Conservation (phyloP, 2,329 filamentous ascomycete genomes). For the Fonsecaea monophora region DNA sequence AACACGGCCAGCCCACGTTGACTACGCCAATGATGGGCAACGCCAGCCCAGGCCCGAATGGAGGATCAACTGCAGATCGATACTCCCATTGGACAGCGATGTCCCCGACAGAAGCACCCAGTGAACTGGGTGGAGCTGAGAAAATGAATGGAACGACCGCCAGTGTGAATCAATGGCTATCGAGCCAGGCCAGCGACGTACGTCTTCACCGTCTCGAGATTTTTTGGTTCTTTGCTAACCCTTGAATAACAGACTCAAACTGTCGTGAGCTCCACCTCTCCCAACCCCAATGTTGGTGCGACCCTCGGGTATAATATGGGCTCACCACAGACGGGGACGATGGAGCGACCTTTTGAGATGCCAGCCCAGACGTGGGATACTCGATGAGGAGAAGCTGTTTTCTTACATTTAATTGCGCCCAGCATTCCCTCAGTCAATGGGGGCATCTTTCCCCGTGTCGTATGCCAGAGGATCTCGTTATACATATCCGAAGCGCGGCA, state of each 20-base stretch:
- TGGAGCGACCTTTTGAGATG: slow-evolving; percentile 35
- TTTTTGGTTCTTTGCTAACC: slow-evolving; percentile 12
- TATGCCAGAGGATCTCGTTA: not conserved
- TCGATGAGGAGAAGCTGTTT: slow-evolving; percentile 10
- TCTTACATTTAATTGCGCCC: not conserved
- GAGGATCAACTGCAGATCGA: slow-evolving; percentile 20
- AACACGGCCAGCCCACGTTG: slow-evolving; percentile 16
- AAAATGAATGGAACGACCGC: slow-evolving; percentile 21
- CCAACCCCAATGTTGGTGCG: slow-evolving; percentile 20
- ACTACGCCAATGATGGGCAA: slow-evolving; percentile 17
- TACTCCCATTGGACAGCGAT: slow-evolving; percentile 35
- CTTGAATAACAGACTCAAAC: slow-evolving; percentile 17
- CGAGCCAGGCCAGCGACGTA: slow-evolving; percentile 35
- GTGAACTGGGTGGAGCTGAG: slow-evolving; percentile 27
- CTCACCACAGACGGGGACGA: slow-evolving; percentile 19
- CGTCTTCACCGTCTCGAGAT: slow-evolving; percentile 9
- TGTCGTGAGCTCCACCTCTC: slow-evolving; percentile 23
- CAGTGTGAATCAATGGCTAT: slow-evolving; percentile 36
- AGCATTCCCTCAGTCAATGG: too few species aligned
- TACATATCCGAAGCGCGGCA: not conserved
- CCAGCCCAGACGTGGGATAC: slow-evolving; percentile 32
- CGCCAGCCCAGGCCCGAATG: slow-evolving; percentile 3
- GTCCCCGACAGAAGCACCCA: slow-evolving; percentile 29
- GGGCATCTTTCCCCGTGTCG: not conserved
- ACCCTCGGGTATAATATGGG: slow-evolving; percentile 21